Base-by-base conservation (phyloP, 2,329 filamentous ascomycete species). In the Phyllosticta citrichinensis region DNA sequence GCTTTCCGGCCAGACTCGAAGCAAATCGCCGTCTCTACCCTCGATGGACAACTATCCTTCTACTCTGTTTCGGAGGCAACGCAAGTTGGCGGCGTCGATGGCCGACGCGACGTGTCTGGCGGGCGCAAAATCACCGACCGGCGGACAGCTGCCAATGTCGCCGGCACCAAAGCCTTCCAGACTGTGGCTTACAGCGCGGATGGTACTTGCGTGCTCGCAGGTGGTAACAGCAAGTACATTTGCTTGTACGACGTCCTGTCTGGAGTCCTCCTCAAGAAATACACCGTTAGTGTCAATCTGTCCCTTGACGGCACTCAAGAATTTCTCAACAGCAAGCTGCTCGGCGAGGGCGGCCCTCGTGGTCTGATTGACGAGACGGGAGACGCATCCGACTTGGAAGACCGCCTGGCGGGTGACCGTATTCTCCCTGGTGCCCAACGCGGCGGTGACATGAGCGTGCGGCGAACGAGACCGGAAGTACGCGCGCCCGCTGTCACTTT, bases 141-240 rank as follows among this genome's bases (percentile, higher is more conserved):
- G 55, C 82, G 91, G 63, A 96, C 92, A 2, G 94, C 94, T 2
- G 94, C 94, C 54, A 97, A 96, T 68, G 87, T 88, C 2, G 83
- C 91, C 1, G 91, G 91, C 47, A 96, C 90, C 52, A 99, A 99
- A 73, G 88, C 85, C 65, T 99, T 96, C 77, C 87, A 83, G 68
- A 88, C 88, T 6, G 89, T 99, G 65, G 85, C 84, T 59, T 99
- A 97, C 76, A 96, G 91, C 71, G 88, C 90, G 1, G 94, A 99
- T 70, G 94, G 94, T 12, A 89, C 85, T 64, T 97, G 94, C 68
- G 80, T 99, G 11, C 79, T 99, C 51, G 94, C 93, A 0, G 92
- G 85, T 55, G 94, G 94, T 33, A 96, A 94, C 79, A 97, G 91
- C 85, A 99, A 99, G 77, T 97, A 96, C 74, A 97, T 99, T 58